phyloP scores from a whole-genome alignment of 2,329 filamentous ascomycete species.

The Juglanconis sp. region DNA sequence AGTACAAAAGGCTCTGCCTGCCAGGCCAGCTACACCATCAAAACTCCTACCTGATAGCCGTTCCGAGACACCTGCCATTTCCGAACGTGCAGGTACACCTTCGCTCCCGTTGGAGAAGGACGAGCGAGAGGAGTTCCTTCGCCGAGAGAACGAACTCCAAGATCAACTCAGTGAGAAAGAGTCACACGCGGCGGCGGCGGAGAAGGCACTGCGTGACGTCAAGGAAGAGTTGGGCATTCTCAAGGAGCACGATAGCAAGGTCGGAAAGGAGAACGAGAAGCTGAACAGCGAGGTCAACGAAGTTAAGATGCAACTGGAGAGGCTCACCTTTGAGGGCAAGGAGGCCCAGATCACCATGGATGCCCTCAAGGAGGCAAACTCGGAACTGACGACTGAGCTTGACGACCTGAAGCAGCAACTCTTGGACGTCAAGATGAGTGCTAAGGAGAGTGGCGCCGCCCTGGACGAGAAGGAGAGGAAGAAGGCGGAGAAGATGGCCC shows the following conservation, averaged over 20 bases:
- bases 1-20: conserved; percentile 39
- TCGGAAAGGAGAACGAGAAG: conserved; percentile 86
- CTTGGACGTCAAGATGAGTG: conserved; percentile 92
- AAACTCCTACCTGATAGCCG: conserved; percentile 54
- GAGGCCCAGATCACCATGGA: conserved; percentile 98
- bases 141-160: conserved; percentile 93
- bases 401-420: conserved; percentile 96
- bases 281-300: conserved; percentile 85
- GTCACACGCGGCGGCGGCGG: conserved; percentile 71
- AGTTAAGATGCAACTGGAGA: conserved; percentile 94
- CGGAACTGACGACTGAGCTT: conserved; percentile 84
- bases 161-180: conserved; percentile 95
- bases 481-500: conserved; percentile 98
- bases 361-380: conserved; percentile 90
- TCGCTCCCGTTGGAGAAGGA: conserved; percentile 90
- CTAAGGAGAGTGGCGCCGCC: conserved; percentile 85
- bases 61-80: conserved; percentile 61
- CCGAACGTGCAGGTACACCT: conserved; percentile 83
- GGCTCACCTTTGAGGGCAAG: conserved; percentile 92
- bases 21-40: conserved; percentile 52
- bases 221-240: conserved; percentile 83
- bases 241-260: conserved; percentile 80
- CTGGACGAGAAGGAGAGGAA: conserved; percentile 97
- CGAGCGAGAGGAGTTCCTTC: conserved; percentile 91
- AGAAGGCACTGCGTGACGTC: conserved; percentile 76